Evolutionary conservation across 2,329 filamentous ascomycete species (phyloP).

Genomic region (Phialophora expanda): DNA sequence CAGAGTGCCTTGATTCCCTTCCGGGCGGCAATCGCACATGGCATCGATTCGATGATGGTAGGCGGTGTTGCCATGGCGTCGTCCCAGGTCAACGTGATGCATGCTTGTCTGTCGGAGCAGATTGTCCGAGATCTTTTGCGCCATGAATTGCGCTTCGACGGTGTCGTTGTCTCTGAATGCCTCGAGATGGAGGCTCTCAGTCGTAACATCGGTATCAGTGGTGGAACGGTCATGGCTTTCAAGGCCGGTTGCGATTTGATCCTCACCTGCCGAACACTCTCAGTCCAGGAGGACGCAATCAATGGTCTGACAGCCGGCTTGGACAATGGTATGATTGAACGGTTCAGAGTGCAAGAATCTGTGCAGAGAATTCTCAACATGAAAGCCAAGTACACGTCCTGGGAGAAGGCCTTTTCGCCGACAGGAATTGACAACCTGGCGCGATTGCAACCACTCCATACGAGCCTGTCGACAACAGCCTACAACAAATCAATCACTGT

Average conservation of each 20-base stretch:
- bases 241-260: constrained; percentile 94
- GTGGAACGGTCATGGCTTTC: constrained; percentile 95
- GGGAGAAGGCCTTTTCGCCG: constrained; percentile 89
- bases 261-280: constrained; percentile 83
- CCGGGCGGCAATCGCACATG: constrained; percentile 82
- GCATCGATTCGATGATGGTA: constrained; percentile 93
- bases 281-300: constrained; percentile 88
- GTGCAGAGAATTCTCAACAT: constrained; percentile 76
- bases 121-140: constrained; percentile 88
- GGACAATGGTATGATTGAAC: constrained; percentile 86
- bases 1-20: constrained; percentile 92
- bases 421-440: constrained; percentile 77
- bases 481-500: constrained; percentile 95
- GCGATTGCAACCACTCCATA: constrained; percentile 80
- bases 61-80: constrained; percentile 93
- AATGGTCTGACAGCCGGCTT: constrained; percentile 86
- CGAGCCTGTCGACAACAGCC: constrained; percentile 77
- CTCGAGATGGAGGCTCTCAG: constrained; percentile 95
- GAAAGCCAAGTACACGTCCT: constrained; percentile 85
- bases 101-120: constrained; percentile 90
- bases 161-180: constrained; percentile 93
- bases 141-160: constrained; percentile 86
- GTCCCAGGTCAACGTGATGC: constrained; percentile 89
- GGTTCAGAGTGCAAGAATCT: constrained; percentile 78
- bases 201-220: constrained; percentile 95